These are phyloP conservation scores for Nitzschia sp. DNA, from an alignment of 108 stramenopile species.

Conservation along the genomic window DNA sequence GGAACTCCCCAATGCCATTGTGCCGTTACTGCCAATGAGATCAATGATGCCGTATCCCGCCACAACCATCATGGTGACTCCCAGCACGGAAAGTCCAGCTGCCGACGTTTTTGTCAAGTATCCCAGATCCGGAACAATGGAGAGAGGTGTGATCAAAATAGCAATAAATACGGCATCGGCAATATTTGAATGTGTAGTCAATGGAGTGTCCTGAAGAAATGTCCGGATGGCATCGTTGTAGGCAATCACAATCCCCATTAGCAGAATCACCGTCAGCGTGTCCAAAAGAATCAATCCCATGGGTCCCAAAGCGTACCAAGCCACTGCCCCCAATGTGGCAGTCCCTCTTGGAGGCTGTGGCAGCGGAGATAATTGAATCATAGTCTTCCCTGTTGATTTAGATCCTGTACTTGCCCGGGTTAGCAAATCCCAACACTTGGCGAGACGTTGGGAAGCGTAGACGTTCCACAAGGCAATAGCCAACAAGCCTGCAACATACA, in stretches of 20 bases:
- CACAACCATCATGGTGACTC: constrained; percentile 44
- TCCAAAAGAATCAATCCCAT: constrained; percentile 57
- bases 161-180: constrained; percentile 47
- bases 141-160: constrained; percentile 46
- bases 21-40: not conserved
- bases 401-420: not conserved
- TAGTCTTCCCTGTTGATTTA: not conserved
- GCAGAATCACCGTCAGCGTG: constrained; percentile 55
- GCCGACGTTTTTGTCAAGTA: constrained; percentile 53
- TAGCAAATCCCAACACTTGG: constrained; percentile 32
- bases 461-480: constrained; percentile 72
- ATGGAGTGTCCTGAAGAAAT: constrained; percentile 58
- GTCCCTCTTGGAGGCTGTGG: constrained; percentile 53
- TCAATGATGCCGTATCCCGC: constrained; percentile 31
- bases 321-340: constrained; percentile 54
- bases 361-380: not conserved
- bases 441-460: constrained; percentile 54
- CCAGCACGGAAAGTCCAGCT: constrained; percentile 53
- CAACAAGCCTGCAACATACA: constrained; percentile 52
- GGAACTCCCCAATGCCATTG: not conserved
- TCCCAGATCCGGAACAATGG: constrained; percentile 69
- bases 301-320: constrained; percentile 69
- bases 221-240: constrained; percentile 63
- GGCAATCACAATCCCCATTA: constrained; percentile 61
- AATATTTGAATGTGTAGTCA: constrained; percentile 34